Evolutionary conservation across 495 filamentous ascomycete species (phyloP).

Genomic region (Hyaloscypha bicolor): DNA sequence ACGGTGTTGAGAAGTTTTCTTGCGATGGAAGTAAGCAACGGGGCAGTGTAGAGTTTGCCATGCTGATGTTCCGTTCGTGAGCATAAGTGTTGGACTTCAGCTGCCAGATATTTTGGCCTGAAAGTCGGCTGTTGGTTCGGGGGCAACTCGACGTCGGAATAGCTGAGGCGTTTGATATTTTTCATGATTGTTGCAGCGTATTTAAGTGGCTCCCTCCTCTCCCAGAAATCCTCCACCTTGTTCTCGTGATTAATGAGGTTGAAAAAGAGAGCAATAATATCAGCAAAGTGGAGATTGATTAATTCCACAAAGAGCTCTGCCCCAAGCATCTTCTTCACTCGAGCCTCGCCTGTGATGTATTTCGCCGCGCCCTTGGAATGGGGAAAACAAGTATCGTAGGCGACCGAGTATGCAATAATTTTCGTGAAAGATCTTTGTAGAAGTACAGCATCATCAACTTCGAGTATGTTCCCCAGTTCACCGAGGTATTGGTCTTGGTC

Average conservation of each 20-base stretch:
- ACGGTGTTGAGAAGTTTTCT: conserved; percentile 79
- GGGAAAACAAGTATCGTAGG: conserved; percentile 70
- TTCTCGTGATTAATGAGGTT: conserved; percentile 68
- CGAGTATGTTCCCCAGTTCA: conserved; percentile 59
- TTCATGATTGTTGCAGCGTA: conserved; percentile 64
- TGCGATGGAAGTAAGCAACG: conserved; percentile 72
- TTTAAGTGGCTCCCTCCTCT: conserved; percentile 59
- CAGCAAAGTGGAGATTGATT: conserved; percentile 69
- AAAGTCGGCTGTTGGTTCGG: conserved; percentile 86
- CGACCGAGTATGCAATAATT: conserved; percentile 80
- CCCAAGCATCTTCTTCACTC: conserved; percentile 70
- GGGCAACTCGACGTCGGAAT: conserved; percentile 62
- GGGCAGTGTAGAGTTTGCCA: conserved; percentile 72
- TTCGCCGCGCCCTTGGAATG: conserved; percentile 50
- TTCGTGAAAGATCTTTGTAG: conserved; percentile 74
- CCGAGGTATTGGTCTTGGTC: conserved; percentile 63
- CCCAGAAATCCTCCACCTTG: conserved; percentile 68
- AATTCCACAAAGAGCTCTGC: conserved; percentile 61
- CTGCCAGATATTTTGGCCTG: conserved; percentile 70
- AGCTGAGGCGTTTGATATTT: conserved; percentile 64
- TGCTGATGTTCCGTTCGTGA: conserved; percentile 65
- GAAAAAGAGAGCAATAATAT: conserved; percentile 75
- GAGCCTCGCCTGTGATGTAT: conserved; percentile 64
- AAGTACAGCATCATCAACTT: conserved; percentile 55
- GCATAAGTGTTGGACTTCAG: conserved; percentile 76